Evolutionary conservation across 352 stramenopile species (phyloP), one percentile per base, ranked within the genome.

Genomic region (Globisporangium middletonii): DNA sequence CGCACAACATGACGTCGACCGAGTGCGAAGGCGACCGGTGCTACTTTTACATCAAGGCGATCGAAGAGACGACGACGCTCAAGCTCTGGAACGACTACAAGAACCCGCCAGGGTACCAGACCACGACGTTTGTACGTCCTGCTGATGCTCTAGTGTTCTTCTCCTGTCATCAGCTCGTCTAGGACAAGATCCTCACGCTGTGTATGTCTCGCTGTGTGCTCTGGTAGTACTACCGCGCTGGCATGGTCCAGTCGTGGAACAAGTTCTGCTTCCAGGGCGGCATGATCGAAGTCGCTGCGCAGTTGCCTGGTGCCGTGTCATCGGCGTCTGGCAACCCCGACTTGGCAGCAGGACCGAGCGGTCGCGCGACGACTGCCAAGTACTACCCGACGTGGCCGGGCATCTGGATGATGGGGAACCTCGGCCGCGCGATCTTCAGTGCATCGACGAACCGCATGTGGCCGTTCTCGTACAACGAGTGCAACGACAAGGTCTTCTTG

Each of bases 231-330:
- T 92, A 77, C 19, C 55, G 47, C 33, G 33, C 78, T 11, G 93
- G 76, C 0, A 97, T 98, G 90, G 47, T 98, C 0, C 89, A 97
- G 65, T 84, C 73, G 1, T 98, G 92, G 92, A 97, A 97, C 63
- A 97, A 97, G 54, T 98, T 98, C 55, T 98, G 92, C 66, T 97
- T 97, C 65, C 95, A 96, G 44, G 94, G 94, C 26, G 94, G 94
- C 4, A 97, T 98, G 60, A 58, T 98, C 7, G 91, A 98, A 68
- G 79, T 96, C 9, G 68, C 81, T 33, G 83, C 92, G 4, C 83
- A 95, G 52, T 71, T 98, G 0, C 94, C 94, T 0, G 94, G 92
- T 12, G 50, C 52, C 16, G 69, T 77, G 68, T 62, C 73, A 13
- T 69, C 79, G 15, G 71, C 74, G 0, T 80, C 73, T 0, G 65